Percentiles rank a stretch among this genome's conserved stretches.
Conservation (phyloP, 2,329 filamentous ascomycete species). For the Fusarium ambrosium region DNA sequence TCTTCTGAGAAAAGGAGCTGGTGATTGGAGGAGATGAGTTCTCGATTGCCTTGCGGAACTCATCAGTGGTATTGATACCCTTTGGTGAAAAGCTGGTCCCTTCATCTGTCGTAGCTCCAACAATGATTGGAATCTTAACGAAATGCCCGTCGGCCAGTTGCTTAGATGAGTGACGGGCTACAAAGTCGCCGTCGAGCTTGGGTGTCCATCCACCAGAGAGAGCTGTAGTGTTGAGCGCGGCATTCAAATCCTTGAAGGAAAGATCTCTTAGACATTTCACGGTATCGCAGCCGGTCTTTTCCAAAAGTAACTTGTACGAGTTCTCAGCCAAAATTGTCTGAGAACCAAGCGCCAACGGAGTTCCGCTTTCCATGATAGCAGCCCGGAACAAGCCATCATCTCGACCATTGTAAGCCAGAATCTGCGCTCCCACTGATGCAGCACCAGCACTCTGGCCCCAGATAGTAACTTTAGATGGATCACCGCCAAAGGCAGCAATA, state of each 20-base stretch:
- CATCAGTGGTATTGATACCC: constrained; percentile 18
- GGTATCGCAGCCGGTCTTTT: constrained; percentile 10
- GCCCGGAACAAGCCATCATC: constrained; percentile 26
- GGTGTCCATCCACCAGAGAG: constrained; percentile 19
- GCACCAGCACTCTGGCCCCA: constrained; percentile 46
- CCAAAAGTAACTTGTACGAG: constrained; percentile 9
- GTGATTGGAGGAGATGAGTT: neutral
- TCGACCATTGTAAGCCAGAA: constrained; percentile 29
- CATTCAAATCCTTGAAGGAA: constrained; percentile 8
- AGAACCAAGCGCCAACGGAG: constrained; percentile 4
- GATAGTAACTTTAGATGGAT: constrained; percentile 60
- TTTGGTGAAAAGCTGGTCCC: constrained; percentile 23
- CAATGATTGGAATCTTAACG: constrained; percentile 27
- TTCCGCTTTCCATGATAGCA: constrained; percentile 27
- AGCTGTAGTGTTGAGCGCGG: constrained; percentile 18
- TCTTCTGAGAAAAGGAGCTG: neutral
- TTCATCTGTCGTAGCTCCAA: constrained; percentile 26
- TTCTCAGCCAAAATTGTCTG: constrained; percentile 9
- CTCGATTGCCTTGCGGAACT: constrained; percentile 8
- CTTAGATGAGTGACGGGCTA: constrained; percentile 7
- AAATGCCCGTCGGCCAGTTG: constrained; percentile 20
- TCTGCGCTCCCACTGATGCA: constrained; percentile 21
- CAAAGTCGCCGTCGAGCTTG: constrained; percentile 28
- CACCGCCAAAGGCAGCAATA: constrained; percentile 61
- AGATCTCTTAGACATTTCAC: constrained; percentile 14